Evolutionary conservation across 2,329 filamentous ascomycete species (phyloP).

Genomic region (Fusarium pseudograminearum): DNA sequence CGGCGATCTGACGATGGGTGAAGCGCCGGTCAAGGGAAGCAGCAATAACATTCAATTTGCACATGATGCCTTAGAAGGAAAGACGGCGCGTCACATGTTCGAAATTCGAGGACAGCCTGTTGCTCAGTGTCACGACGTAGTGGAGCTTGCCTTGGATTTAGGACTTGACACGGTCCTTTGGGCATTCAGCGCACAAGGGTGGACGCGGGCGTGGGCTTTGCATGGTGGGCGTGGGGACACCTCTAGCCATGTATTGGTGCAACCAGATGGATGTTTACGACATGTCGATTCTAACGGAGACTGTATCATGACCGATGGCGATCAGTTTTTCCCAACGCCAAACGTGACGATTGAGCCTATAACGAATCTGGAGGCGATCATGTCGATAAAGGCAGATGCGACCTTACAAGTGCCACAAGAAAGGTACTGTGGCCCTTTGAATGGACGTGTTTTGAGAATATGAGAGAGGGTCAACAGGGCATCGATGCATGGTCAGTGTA

Average conservation of each 20-base stretch:
- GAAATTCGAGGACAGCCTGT: constrained; percentile 51
- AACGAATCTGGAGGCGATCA: background rate
- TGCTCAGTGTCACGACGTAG: constrained; percentile 49
- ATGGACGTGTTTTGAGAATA: constrained; percentile 25
- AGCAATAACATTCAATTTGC: constrained; percentile 40
- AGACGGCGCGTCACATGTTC: constrained; percentile 44
- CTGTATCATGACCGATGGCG: constrained; percentile 45
- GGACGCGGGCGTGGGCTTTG: constrained; percentile 51
- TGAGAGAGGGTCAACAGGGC: constrained; percentile 33
- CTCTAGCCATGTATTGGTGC: constrained; percentile 40
- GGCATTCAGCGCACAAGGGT: constrained; percentile 53
- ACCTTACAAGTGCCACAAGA: constrained; percentile 8
- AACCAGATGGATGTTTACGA: constrained; percentile 51
- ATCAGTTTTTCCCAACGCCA: constrained; percentile 5
- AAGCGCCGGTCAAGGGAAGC: constrained; percentile 38
- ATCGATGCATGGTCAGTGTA: constrained; percentile 41
- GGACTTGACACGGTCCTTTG: constrained; percentile 53
- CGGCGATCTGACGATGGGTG: constrained; percentile 23
- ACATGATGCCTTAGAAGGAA: constrained; percentile 30
- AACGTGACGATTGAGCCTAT: constrained; percentile 18
- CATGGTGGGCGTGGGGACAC: constrained; percentile 40
- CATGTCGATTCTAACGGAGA: constrained; percentile 50
- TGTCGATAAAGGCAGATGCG: constrained; percentile 12
- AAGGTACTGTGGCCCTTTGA: constrained; percentile 21
- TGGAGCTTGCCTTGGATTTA: constrained; percentile 51